phyloP scores from a whole-genome alignment of 2,329 filamentous ascomycete genomes.

The Ceratocystis cubensis region DNA sequence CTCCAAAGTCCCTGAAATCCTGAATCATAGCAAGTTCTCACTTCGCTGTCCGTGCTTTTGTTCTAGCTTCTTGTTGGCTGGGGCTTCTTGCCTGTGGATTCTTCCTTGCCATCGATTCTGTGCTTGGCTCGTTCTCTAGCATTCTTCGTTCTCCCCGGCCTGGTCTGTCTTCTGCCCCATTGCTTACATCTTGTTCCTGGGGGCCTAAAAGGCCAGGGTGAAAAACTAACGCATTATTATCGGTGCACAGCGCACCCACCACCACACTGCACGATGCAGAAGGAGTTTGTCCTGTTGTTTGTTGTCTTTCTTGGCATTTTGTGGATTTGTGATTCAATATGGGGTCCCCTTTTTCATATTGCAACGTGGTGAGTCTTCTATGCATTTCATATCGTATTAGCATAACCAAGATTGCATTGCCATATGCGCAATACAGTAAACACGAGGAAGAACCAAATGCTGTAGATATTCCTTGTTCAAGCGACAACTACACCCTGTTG shows the following conservation, averaged over 20 bases:
- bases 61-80: background rate
- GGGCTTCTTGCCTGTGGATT: no score
- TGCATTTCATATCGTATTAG: no score
- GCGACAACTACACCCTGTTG: background rate
- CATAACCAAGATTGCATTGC: constrained; percentile 1
- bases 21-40: background rate
- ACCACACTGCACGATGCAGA: no score
- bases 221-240: no score
- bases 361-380: background rate
- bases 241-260: no score
- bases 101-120: no score
- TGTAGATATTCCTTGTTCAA: background rate
- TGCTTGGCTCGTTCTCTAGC: no score
- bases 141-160: no score
- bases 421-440: background rate
- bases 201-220: no score
- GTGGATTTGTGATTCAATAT: background rate
- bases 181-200: no score
- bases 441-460: background rate
- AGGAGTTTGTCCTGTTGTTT: no score
- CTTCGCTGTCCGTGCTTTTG: background rate
- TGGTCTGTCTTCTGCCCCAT: no score
- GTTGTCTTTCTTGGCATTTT: background rate
- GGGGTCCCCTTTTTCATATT: background rate
- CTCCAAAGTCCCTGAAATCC: background rate